These are phyloP conservation scores for Fusarium annulatum DNA, from an alignment of 2,329 filamentous ascomycete species.

Conservation along the genomic window DNA sequence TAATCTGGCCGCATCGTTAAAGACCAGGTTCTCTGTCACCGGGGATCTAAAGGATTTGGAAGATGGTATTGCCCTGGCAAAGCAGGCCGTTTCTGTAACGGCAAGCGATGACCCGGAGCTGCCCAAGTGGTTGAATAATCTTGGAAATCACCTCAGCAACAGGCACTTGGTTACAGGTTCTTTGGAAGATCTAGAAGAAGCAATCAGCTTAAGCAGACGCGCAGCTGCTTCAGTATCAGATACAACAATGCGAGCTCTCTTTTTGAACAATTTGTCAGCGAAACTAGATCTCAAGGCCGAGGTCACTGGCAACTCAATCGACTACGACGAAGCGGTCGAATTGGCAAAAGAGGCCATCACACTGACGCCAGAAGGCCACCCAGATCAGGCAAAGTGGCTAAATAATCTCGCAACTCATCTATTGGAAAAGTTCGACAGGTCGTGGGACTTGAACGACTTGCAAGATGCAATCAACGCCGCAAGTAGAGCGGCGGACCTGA, in stretches of 20 bases:
- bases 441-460: background rate
- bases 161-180: background rate
- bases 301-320: background rate
- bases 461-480: background rate
- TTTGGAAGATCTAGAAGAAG: background rate
- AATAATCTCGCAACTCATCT: background rate
- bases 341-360: background rate
- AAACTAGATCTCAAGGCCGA: background rate
- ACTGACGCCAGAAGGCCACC: background rate
- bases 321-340: background rate
- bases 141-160: background rate
- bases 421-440: background rate
- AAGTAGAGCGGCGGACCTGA: background rate
- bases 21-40: background rate
- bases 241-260: background rate
- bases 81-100: background rate
- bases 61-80: background rate
- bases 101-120: background rate
- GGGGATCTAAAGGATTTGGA: background rate
- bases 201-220: background rate
- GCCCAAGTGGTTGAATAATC: background rate
- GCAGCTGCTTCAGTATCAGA: background rate
- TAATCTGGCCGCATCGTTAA: background rate
- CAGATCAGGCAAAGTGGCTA: background rate
- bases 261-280: background rate